Conservation (phyloP, 169 alveolate species). For the Besnoitia besnoiti region DNA sequence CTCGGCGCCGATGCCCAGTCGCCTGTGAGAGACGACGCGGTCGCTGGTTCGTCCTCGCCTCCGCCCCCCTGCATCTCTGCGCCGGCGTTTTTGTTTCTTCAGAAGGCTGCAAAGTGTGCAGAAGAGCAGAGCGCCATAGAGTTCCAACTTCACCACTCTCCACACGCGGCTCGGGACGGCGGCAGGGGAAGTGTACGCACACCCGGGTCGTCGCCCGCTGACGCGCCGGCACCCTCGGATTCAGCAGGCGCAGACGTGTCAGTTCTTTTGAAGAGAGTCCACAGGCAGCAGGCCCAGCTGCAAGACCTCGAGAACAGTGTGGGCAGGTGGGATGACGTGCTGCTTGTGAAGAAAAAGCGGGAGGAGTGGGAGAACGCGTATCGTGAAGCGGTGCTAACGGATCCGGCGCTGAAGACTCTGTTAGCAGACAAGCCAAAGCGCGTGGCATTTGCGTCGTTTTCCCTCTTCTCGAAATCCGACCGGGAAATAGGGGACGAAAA, state of each 20-base stretch:
- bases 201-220: too few species aligned
- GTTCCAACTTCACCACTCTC: background rate
- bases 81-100: background rate
- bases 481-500: background rate
- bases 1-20: too few species aligned
- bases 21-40: too few species aligned
- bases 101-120: background rate
- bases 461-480: background rate
- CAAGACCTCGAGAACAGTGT: conserved; percentile 13
- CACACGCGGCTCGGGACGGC: too few species aligned
- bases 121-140: background rate
- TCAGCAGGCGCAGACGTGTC: conserved; percentile 2
- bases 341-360: background rate
- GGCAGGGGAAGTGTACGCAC: background rate
- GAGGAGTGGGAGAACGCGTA: conserved; percentile 24
- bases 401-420: background rate
- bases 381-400: background rate
- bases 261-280: conserved; percentile 25
- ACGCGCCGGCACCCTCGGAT: too few species aligned
- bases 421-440: too few species aligned
- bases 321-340: conserved; percentile 10
- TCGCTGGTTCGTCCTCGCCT: background rate
- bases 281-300: conserved; percentile 46
- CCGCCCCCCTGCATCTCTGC: background rate
- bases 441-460: too few species aligned